Evolutionary conservation across 805 yeast species (phyloP).

Genomic region (Lachancea kluyveri): DNA sequence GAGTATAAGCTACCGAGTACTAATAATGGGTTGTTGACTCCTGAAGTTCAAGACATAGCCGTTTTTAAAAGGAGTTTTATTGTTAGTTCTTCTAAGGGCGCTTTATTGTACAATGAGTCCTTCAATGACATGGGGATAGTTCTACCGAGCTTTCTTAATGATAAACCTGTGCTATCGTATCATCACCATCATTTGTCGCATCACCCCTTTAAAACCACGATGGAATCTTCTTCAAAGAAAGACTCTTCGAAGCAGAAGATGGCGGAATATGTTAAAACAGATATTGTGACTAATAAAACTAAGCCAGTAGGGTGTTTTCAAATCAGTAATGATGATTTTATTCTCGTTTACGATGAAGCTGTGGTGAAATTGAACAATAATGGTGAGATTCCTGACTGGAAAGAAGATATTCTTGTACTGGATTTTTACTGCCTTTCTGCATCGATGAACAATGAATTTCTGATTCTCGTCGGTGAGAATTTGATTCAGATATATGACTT

Average conservation of each 20-base stretch:
- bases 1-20: constrained; percentile 49
- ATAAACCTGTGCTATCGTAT: constrained; percentile 14
- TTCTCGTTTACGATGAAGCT: constrained; percentile 64
- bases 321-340: constrained; percentile 46
- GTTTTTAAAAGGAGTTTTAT: constrained; percentile 62
- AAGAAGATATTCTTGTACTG: constrained; percentile 35
- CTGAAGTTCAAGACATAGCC: constrained; percentile 55
- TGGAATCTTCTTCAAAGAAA: constrained; percentile 19
- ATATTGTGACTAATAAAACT: constrained; percentile 31
- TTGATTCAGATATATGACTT: constrained; percentile 64
- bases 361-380: constrained; percentile 59
- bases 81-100: constrained; percentile 60
- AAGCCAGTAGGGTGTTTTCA: constrained; percentile 61
- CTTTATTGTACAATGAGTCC: constrained; percentile 48
- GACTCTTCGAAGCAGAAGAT: constrained; percentile 27
- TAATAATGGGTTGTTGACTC: constrained; percentile 47
- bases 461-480: constrained; percentile 56
- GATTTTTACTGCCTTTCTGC: constrained; percentile 37
- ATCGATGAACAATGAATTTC: constrained; percentile 39
- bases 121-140: constrained; percentile 50
- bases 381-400: constrained; percentile 44
- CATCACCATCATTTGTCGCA: constrained; percentile 17
- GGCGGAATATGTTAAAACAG: constrained; percentile 33
- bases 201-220: constrained; percentile 16
- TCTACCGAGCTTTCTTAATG: constrained; percentile 51